These are phyloP conservation scores for Halenospora varia DNA, from an alignment of 495 filamentous ascomycete genomes.

Conservation along the genomic window DNA sequence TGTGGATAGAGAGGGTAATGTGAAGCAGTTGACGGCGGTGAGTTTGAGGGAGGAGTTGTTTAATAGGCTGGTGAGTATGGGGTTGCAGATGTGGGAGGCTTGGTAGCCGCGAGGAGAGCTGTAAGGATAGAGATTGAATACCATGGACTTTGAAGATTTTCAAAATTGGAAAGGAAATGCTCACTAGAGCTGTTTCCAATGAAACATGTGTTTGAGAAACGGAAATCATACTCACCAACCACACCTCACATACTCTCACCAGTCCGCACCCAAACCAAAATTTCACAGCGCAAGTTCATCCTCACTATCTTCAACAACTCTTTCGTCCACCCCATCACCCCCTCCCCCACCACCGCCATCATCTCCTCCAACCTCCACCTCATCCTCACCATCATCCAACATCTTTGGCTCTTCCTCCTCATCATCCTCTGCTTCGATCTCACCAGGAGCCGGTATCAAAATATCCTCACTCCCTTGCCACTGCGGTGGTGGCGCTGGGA, in stretches of 20 bases:
- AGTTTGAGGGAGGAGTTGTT: slow-evolving; percentile 76
- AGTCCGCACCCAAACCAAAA: background rate
- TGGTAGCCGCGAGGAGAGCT: slow-evolving; percentile 43
- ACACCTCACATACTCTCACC: background rate
- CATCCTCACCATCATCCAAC: too few relatives aligned
- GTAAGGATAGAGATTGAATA: background rate
- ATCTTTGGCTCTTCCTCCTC: too few relatives aligned
- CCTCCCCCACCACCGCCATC: slow-evolving; percentile 30
- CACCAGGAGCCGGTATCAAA: slow-evolving; percentile 8
- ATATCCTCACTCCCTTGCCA: slow-evolving; percentile 28
- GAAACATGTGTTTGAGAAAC: too few relatives aligned
- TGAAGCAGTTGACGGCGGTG: slow-evolving; percentile 66
- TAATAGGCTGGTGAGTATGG: slow-evolving; percentile 78
- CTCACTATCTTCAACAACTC: slow-evolving; percentile 21
- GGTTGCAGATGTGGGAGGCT: slow-evolving; percentile 83
- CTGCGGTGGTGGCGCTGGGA: slow-evolving; percentile 21
- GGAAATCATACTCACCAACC: too few relatives aligned
- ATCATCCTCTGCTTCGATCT: slow-evolving; percentile 20
- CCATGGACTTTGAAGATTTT: background rate
- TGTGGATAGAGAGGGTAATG: slow-evolving; percentile 47
- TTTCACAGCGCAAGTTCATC: slow-evolving; percentile 20
- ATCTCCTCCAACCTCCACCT: slow-evolving; percentile 38
- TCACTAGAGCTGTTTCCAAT: too few relatives aligned
- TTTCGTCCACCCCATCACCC: background rate
- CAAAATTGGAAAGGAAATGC: background rate